Evolutionary conservation across 805 yeast species (phyloP).

Genomic region (Isabelozyma gotoi): DNA sequence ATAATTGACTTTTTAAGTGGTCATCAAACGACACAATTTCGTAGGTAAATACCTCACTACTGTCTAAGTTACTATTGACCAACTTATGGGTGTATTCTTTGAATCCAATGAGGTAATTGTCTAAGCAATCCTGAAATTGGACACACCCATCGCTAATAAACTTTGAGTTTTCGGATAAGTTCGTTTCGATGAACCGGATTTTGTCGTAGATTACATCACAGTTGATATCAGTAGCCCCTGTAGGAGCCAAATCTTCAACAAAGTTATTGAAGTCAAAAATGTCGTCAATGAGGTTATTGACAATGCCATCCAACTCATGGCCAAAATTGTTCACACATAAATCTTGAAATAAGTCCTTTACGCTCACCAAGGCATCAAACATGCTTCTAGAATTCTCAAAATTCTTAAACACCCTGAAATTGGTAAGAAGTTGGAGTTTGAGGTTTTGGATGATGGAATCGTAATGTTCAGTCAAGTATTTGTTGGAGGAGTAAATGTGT

Average conservation of each 20-base stretch:
- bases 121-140: slow-evolving; percentile 3
- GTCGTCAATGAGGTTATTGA: slow-evolving; percentile 10
- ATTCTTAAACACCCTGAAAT: slow-evolving; percentile 5
- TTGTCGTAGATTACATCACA: not conserved
- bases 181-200: slow-evolving; percentile 4
- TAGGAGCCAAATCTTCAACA: slow-evolving; percentile 2
- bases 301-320: slow-evolving; percentile 4
- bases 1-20: slow-evolving; percentile 8
- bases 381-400: slow-evolving; percentile 14
- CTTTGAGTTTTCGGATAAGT: slow-evolving; percentile 4
- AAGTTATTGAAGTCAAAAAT: slow-evolving; percentile 9
- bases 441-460: slow-evolving; percentile 4
- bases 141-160: slow-evolving; percentile 10
- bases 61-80: not conserved
- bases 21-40: slow-evolving; percentile 16
- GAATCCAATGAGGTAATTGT: slow-evolving; percentile 8
- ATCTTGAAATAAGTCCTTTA: slow-evolving; percentile 6
- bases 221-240: not conserved
- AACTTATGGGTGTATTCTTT: slow-evolving; percentile 9
- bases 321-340: slow-evolving; percentile 5
- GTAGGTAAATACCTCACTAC: slow-evolving; percentile 7
- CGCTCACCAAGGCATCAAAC: slow-evolving; percentile 10
- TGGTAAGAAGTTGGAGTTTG: slow-evolving; percentile 9
- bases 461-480: slow-evolving; percentile 4
- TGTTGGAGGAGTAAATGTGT: slow-evolving; percentile 6